phyloP scores from a whole-genome alignment of 1,284 basidiomycete species.

The Ustilago loliicola region DNA sequence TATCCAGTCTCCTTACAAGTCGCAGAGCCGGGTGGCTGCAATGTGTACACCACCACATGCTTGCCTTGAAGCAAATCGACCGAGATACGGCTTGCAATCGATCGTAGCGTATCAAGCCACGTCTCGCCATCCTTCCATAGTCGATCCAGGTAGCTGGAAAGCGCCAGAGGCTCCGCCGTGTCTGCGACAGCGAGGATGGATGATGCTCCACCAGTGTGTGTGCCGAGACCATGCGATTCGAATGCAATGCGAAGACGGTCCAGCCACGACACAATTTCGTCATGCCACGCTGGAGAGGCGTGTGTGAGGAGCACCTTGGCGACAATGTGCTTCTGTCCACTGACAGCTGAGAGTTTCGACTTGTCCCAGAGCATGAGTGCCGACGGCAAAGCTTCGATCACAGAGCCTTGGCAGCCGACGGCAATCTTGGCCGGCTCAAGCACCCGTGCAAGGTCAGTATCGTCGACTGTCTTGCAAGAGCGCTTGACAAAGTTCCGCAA shows the following conservation, averaged over 20 bases:
- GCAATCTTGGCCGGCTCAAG: slow-evolving; percentile 55
- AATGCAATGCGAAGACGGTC: slow-evolving; percentile 44
- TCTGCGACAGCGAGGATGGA: slow-evolving; percentile 47
- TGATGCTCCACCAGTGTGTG: slow-evolving; percentile 25
- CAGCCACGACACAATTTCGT: slow-evolving; percentile 54
- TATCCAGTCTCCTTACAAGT: slow-evolving; percentile 22
- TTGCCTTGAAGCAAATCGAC: slow-evolving; percentile 41
- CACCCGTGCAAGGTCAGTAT: slow-evolving; percentile 20
- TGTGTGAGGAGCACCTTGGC: slow-evolving; percentile 55
- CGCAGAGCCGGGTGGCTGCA: slow-evolving; percentile 35
- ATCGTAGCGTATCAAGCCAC: slow-evolving; percentile 52
- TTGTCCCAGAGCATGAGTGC: slow-evolving; percentile 65
- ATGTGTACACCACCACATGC: slow-evolving; percentile 54
- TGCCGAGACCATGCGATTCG: slow-evolving; percentile 52
- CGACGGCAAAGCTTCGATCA: slow-evolving; percentile 50
- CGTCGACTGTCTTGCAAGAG: not conserved
- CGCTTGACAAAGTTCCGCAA: slow-evolving; percentile 17
- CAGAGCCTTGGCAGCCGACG: slow-evolving; percentile 57
- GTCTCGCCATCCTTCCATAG: slow-evolving; percentile 38
- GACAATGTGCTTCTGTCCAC: slow-evolving; percentile 54
- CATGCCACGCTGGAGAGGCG: slow-evolving; percentile 41
- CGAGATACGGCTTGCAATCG: slow-evolving; percentile 39
- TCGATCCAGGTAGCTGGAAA: slow-evolving; percentile 46
- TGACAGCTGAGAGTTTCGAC: slow-evolving; percentile 55
- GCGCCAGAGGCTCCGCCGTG: slow-evolving; percentile 23